A percentile compares a stretch with the other conserved stretches of the same genome.
Evolutionary conservation across 2,329 filamentous ascomycete genomes (phyloP).

Genomic region (Talaromyces rugulosus): DNA sequence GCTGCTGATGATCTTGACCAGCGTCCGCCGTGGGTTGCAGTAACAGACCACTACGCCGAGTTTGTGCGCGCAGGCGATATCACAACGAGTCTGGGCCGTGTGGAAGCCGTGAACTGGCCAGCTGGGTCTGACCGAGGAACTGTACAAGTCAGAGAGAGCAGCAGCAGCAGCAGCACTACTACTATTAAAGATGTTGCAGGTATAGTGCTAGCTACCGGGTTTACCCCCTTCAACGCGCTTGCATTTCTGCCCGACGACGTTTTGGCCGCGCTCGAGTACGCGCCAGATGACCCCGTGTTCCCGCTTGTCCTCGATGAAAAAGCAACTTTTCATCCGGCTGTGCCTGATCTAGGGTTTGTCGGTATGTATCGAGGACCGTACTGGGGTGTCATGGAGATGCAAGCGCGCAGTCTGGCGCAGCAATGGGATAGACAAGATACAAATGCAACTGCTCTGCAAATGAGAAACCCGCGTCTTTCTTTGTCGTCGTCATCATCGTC

Average conservation of each 20-base stretch:
- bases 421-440: slow-evolving; percentile 48
- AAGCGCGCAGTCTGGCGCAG: slow-evolving; percentile 63
- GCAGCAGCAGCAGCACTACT: slow-evolving; percentile 16
- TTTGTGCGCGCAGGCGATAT: slow-evolving; percentile 62
- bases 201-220: slow-evolving; percentile 72
- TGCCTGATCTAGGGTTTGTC: slow-evolving; percentile 69
- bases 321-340: slow-evolving; percentile 55
- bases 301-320: slow-evolving; percentile 66
- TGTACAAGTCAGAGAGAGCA: not conserved
- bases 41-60: slow-evolving; percentile 69
- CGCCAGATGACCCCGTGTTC: slow-evolving; percentile 51
- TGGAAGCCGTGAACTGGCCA: not conserved
- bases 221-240: slow-evolving; percentile 60
- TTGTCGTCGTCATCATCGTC: not conserved
- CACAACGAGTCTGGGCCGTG: slow-evolving; percentile 9
- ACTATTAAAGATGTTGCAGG: slow-evolving; percentile 58
- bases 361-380: slow-evolving; percentile 81
- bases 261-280: slow-evolving; percentile 55
- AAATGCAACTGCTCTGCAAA: slow-evolving; percentile 21
- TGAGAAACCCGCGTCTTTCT: slow-evolving; percentile 15
- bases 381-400: slow-evolving; percentile 86
- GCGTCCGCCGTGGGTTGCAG: slow-evolving; percentile 62
- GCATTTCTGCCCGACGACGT: slow-evolving; percentile 57
- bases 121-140: slow-evolving; percentile 13
- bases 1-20: slow-evolving; percentile 16